A percentile compares a stretch with the other conserved stretches of the same genome.
phyloP scores from a whole-genome alignment of 1,139 yeast species.

The Scheffersomyces lignicola region DNA sequence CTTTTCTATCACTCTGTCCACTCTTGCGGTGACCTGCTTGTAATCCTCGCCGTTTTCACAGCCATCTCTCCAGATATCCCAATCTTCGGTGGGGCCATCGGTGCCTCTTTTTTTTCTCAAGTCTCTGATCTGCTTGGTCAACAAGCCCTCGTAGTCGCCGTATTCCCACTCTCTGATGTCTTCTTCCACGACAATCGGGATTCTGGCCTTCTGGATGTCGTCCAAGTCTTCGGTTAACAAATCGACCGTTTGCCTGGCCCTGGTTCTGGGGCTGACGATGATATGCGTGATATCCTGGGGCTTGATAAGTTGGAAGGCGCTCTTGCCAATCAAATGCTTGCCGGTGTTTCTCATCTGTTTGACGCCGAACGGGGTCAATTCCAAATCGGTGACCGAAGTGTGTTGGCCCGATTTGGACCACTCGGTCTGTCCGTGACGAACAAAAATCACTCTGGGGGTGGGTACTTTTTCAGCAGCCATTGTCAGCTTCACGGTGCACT shows the following conservation, averaged over 20 bases:
- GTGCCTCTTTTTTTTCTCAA: conserved; percentile 64
- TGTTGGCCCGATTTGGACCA: conserved; percentile 95
- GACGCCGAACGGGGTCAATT: conserved; percentile 76
- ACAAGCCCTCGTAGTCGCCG: conserved; percentile 89
- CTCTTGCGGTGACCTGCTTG: conserved; percentile 61
- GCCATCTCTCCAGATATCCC: conserved; percentile 92
- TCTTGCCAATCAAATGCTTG: conserved; percentile 57
- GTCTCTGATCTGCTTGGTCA: conserved; percentile 63
- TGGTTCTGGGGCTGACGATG: conserved; percentile 73
- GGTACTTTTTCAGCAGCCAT: conserved; percentile 23
- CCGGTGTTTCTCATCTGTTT: conserved; percentile 78
- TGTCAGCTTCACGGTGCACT: too few relatives aligned
- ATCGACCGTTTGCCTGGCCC: conserved; percentile 76
- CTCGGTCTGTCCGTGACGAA: conserved; percentile 90
- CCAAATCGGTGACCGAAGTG: conserved; percentile 81
- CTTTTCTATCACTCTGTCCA: conserved; percentile 66
- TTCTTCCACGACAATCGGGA: conserved; percentile 56
- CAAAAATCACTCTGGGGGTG: conserved; percentile 75
- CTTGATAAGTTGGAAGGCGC: conserved; percentile 56
- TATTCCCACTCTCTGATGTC: conserved; percentile 92
- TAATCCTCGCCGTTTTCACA: conserved; percentile 87
- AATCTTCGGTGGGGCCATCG: conserved; percentile 41
- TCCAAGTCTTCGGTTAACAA: conserved; percentile 52
- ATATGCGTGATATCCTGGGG: conserved; percentile 63
- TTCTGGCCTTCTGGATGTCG: conserved; percentile 43